Evolutionary conservation across 306 rosid genomes (phyloP).

Genomic region (Malus fusca): DNA sequence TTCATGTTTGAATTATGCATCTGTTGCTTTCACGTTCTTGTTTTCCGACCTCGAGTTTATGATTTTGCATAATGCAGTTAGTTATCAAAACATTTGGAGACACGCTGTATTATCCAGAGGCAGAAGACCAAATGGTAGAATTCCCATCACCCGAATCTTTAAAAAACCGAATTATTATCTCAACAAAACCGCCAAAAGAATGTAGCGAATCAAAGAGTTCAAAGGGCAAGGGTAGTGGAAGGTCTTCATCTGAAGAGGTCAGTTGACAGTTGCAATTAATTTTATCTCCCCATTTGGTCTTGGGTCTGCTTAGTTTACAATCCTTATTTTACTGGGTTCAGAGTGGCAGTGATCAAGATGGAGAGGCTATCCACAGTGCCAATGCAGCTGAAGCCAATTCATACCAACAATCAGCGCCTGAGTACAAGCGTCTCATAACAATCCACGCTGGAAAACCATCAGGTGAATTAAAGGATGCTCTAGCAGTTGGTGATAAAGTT

Average conservation of each 20-base stretch:
- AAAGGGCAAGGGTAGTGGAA: conserved; percentile 34
- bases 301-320: neutral
- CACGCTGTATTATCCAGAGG: conserved; percentile 51
- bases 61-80: conserved; percentile 42
- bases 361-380: conserved; percentile 24
- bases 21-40: neutral
- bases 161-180: conserved; percentile 58
- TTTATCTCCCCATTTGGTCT: conserved; percentile 7
- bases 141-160: conserved; percentile 82
- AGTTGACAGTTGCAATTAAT: conserved; percentile 4
- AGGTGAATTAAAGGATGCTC: conserved; percentile 49
- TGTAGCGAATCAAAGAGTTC: conserved; percentile 31
- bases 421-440: conserved; percentile 72
- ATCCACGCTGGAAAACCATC: conserved; percentile 88
- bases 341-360: conserved; percentile 43
- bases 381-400: conserved; percentile 34
- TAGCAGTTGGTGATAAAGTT: conserved; percentile 44
- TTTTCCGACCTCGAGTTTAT: conserved; percentile 4
- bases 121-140: conserved; percentile 38
- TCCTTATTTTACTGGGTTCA: conserved; percentile 17
- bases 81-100: conserved; percentile 61
- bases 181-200: conserved; percentile 87
- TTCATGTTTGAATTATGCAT: neutral
- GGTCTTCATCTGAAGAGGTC: conserved; percentile 55
- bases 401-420: conserved; percentile 31